phyloP scores from a whole-genome alignment of 305 asterid species.

The Fraxinus floribunda region DNA sequence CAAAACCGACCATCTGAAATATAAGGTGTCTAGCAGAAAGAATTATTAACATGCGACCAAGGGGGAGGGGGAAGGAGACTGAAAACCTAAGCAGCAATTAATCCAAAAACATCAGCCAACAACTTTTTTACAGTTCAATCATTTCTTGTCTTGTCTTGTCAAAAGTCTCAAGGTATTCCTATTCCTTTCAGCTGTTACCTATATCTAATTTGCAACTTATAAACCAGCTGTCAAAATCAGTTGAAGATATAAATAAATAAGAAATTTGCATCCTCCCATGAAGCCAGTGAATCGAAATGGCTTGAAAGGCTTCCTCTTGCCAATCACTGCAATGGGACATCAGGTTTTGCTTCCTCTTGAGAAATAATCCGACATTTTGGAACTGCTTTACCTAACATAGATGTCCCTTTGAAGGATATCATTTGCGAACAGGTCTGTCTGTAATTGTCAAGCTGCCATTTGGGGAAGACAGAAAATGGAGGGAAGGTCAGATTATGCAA shows the following conservation, averaged over 20 bases:
- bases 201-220: constrained; percentile 15
- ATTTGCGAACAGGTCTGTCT: constrained; percentile 50
- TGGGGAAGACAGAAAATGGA: background rate
- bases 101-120: constrained; percentile 1
- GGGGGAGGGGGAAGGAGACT: background rate
- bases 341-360: constrained; percentile 27
- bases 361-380: constrained; percentile 39
- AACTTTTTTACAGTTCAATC: constrained; percentile 8
- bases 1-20: background rate
- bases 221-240: constrained; percentile 19
- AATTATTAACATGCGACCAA: background rate
- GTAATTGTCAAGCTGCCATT: constrained; percentile 42
- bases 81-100: constrained; percentile 7
- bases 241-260: background rate
- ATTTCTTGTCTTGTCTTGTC: background rate
- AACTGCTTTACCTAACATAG: constrained; percentile 49
- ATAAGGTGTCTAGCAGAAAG: background rate
- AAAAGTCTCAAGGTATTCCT: constrained; percentile 16
- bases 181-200: constrained; percentile 23
- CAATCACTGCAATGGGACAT: constrained; percentile 19
- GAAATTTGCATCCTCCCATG: background rate
- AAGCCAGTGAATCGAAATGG: background rate
- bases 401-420: constrained; percentile 49
- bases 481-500: background rate
- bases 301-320: background rate